Percentiles rank a stretch among this genome's conserved stretches.
phyloP scores from a whole-genome alignment of 768 basidiomycete genomes.

The Leccinellum luteum region DNA sequence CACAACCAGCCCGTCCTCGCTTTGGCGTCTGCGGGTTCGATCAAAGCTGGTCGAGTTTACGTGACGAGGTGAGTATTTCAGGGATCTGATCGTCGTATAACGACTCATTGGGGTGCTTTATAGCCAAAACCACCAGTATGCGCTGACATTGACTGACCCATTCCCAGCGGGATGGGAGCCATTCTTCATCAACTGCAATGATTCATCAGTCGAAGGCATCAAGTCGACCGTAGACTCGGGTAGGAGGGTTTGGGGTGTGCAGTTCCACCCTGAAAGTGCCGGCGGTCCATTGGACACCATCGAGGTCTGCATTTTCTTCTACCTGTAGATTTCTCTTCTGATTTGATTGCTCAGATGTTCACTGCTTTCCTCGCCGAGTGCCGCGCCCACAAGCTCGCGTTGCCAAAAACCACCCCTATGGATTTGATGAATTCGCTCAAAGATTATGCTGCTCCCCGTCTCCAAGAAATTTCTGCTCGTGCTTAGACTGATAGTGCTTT shows the following conservation, averaged over 20 bases:
- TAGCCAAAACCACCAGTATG: conserved; percentile 98
- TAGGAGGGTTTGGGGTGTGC: conserved; percentile 94
- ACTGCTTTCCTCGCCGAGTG: conserved; percentile 88
- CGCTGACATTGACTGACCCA: conserved; percentile 88
- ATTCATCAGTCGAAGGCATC: conserved; percentile 98
- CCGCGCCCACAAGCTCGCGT: conserved; percentile 48
- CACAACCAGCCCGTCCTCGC: conserved; percentile 99
- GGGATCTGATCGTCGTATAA: neutral
- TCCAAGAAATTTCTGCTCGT: conserved; percentile 26
- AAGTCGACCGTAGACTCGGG: conserved; percentile 90
- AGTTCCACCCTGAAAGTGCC: conserved; percentile 98
- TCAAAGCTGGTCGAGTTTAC: conserved; percentile 94
- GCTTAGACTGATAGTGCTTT: conserved; percentile 19
- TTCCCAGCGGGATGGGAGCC: conserved; percentile 98
- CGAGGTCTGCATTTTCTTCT: conserved; percentile 54
- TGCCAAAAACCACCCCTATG: conserved; percentile 20
- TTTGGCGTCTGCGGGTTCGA: conserved; percentile 87
- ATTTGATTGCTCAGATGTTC: conserved; percentile 67
- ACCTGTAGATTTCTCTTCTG: neutral
- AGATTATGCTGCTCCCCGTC: conserved; percentile 17
- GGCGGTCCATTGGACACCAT: conserved; percentile 99
- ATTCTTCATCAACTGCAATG: conserved; percentile 99
- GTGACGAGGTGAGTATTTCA: conserved; percentile 70
- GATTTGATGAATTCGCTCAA: conserved; percentile 18
- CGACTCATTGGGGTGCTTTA: neutral